Base-by-base conservation (phyloP, 208 protist species). In the Acanthamoeba lugdunensis region DNA sequence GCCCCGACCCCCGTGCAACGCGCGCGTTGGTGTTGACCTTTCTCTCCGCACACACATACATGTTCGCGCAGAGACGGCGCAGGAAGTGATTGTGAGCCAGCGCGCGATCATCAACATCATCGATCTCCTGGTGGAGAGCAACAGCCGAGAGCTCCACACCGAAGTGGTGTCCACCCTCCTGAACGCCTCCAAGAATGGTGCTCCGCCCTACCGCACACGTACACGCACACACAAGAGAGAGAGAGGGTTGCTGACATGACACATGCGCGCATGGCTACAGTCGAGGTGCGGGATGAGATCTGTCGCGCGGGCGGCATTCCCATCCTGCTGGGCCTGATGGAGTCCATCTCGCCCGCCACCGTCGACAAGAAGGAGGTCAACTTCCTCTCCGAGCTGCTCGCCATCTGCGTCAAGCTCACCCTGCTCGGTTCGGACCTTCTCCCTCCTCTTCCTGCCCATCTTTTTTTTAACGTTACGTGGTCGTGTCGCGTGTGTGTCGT, bases 271-370 rank as follows among this genome's bases (percentile, higher is more conserved):
- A 65, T 21, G 23, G 25, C 9, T 7, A 6, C 58, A 82, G 73
- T 82, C 4, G 73, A 82, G 73, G 73, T 82, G 41, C 33, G 73
- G 5, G 73, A 82, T 52, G 73, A 82, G 73, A 82, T 82, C 73
- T 82, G 73, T 33, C 73, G 73, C 3, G 73, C 73, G 33, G 73
- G 73, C 13, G 73, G 73, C 73, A 52, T 82, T 4, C 73, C 73
- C 16, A 82, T 82, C 37, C 16, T 82, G 18, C 73, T 82, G 16
- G 37, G 25, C 18, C 73, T 82, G 21, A 82, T 82, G 41, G 41
- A 82, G 41, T n/a, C 4, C 41, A n/a, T 82, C 33, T 25, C 33
- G 6, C 73, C 73, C 16, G 52, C 4, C 21, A 82, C 45, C 16
- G 37, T 33, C 4, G 73, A 82, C 45, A 82, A 82, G 45, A 45